Conservation (phyloP, 345 rosid genomes). For the Trapa incisa region DNA sequence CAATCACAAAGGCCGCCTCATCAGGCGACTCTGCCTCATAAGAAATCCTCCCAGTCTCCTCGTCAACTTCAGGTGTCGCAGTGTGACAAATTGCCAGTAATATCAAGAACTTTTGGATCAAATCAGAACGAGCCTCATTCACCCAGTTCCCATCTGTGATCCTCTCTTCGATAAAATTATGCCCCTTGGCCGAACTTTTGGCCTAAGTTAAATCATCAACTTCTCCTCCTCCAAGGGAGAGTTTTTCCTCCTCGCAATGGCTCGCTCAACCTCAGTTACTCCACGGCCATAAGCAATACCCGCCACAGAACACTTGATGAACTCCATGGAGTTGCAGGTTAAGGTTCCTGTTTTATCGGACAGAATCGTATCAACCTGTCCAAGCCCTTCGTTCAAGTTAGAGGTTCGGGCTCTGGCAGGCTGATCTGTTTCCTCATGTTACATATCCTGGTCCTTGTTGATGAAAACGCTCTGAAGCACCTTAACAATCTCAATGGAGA, state of each 20-base stretch:
- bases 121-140: conserved; percentile 37
- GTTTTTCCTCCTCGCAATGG: conserved; percentile 57
- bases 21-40: conserved; percentile 98
- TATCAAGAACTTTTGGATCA: conserved; percentile 50
- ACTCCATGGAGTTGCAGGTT: conserved; percentile 97
- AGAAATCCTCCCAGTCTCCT: conserved; percentile 47
- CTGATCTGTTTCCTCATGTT: conserved; percentile 70
- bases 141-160: conserved; percentile 64
- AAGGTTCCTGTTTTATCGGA: conserved; percentile 93
- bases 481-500: conserved; percentile 86
- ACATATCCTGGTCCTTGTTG: conserved; percentile 72
- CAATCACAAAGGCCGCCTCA: conserved; percentile 91
- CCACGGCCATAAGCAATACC: conserved; percentile 81
- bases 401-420: conserved; percentile 92
- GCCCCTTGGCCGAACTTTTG: conserved; percentile 51
- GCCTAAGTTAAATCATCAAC: conserved; percentile 19
- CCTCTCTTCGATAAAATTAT: conserved; percentile 70
- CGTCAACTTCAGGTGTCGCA: conserved; percentile 81
- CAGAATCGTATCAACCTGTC: conserved; percentile 82
- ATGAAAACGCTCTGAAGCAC: conserved; percentile 86
- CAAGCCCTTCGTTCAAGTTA: conserved; percentile 96
- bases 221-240: conserved; percentile 31
- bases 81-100: conserved; percentile 88
- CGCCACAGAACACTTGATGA: conserved; percentile 74
- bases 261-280: conserved; percentile 81